Percentiles rank a stretch among this genome's conserved stretches.
Conservation (phyloP, 176 grass and related monocot species). For the Carex scoparia region DNA sequence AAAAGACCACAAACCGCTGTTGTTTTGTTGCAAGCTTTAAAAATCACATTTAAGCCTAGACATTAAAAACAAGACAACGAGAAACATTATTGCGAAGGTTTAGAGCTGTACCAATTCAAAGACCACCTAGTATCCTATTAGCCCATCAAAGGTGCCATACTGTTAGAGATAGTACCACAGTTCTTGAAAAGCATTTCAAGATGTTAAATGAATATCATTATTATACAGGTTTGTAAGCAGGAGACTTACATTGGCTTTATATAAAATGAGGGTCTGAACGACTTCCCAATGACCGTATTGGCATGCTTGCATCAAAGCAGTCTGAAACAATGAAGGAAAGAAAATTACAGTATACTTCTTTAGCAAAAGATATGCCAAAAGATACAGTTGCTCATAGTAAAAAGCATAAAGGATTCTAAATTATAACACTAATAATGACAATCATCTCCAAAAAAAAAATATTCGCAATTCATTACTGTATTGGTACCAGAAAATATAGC, state of each 20-base stretch:
- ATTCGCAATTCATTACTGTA: not conserved
- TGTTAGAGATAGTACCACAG: not conserved
- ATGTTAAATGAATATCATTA: not conserved
- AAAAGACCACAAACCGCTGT: not conserved
- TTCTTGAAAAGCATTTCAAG: not conserved
- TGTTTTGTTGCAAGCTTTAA: not conserved
- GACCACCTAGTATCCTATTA: not conserved
- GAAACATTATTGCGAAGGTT: not conserved
- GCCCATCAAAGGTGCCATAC: not conserved
- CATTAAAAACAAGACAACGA: not conserved
- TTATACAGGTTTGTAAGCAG: not conserved
- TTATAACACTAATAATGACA: not conserved
- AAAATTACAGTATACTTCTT: not conserved
- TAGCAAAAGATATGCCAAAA: slow-evolving; percentile 9
- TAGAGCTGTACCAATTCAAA: not conserved
- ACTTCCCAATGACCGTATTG: slow-evolving; percentile 99
- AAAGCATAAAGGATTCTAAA: not conserved
- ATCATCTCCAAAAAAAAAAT: not conserved
- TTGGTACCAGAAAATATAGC: not conserved
- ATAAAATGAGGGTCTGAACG: slow-evolving; percentile 85
- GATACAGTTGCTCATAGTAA: not conserved
- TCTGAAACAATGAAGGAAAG: slow-evolving; percentile 42
- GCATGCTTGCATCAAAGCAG: slow-evolving; percentile 98
- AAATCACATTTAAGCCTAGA: not conserved
- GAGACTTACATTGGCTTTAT: slow-evolving; percentile 75